Conservation (phyloP, 2,329 filamentous ascomycete genomes). For the Microsporum ferrugineum region DNA sequence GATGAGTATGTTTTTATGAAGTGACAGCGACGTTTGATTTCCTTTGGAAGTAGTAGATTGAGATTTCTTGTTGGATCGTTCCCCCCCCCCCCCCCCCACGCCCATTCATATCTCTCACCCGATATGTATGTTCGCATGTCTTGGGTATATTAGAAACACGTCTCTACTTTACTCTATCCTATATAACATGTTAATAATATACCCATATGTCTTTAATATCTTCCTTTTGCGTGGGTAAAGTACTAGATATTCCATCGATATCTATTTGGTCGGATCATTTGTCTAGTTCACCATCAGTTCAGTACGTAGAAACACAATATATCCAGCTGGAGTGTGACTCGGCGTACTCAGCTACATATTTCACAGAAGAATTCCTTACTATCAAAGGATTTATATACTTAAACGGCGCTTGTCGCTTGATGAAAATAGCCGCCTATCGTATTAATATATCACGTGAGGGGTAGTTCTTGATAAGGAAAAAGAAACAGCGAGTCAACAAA, state of each 20-base stretch:
- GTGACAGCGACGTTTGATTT: slow-evolving; percentile 6
- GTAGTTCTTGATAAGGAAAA: slow-evolving; percentile 3
- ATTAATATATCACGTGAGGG: background rate
- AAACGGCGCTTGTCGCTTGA: slow-evolving; percentile 2
- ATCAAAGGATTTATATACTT: too few relatives aligned
- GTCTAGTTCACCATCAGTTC: background rate
- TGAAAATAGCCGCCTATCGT: slow-evolving; percentile 6
- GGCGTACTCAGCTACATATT: too few relatives aligned
- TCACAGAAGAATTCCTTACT: too few relatives aligned
- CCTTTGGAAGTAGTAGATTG: slow-evolving; percentile 4
- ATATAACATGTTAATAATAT: slow-evolving; percentile 6
- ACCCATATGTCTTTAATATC: background rate
- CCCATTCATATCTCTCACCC: background rate
- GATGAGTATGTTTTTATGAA: background rate
- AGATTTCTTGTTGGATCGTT: slow-evolving; percentile 1
- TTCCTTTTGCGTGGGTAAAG: background rate
- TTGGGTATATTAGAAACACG: slow-evolving; percentile 13
- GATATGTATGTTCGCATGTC: slow-evolving; percentile 11
- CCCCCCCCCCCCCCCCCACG: background rate
- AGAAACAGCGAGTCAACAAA: background rate
- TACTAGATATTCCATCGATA: background rate
- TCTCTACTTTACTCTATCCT: slow-evolving; percentile 10
- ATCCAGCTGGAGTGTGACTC: background rate
- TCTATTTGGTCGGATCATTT: background rate
- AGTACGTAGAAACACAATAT: background rate